Base-by-base conservation (phyloP, 192 early-diverging fungal genomes). In the Mortierella hygrophila region DNA sequence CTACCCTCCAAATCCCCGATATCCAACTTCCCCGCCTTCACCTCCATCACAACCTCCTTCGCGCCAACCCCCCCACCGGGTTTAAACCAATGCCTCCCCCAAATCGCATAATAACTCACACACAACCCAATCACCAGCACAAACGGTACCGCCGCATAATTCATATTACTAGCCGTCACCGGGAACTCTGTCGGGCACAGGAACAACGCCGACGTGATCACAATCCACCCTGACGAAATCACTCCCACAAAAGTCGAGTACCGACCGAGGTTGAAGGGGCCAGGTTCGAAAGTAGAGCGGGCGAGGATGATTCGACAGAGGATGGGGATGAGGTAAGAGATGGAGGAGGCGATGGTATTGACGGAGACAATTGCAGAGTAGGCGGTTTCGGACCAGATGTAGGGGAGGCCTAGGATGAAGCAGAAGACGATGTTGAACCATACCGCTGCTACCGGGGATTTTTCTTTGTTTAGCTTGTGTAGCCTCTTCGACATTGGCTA, bases 351-450 rank as follows among this genome's bases (percentile, higher is more conserved):
- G 76, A 91, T 89, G 26, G 90, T 91, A n/a, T 90, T 90, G 40
- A 91, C 90, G 38, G 90, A 91, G 20, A 91, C 90, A 75, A 91
- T 88, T 11, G 90, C 89, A 35, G 74, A 55, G 70, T 90, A 90
- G 4, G 89, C 90, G 44, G 90, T 90, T 49, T 77, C 76, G 65
- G 82, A 84, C 55, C 88, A 81, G 47, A 91, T 88, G 73, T 83
- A 89, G n/a, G 89, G 82, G 23, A 90, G 16, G 42, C 89, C 90
- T 6, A 91, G 63, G 37, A 91, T 29, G 69, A 82, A 80, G 73
- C 89, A 90, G 52, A 91, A 72, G 15, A 77, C 54, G 47, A 90
- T 87, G 72, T 89, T 90, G 76, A 89, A 86, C 89, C 89, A 90
- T 10, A 90, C 89, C 23, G 90, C 90, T 18, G 68, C 76, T 0